Evolutionary conservation across 352 stramenopile species (phyloP).

Genomic region (Globisporangium paroecandrum): DNA sequence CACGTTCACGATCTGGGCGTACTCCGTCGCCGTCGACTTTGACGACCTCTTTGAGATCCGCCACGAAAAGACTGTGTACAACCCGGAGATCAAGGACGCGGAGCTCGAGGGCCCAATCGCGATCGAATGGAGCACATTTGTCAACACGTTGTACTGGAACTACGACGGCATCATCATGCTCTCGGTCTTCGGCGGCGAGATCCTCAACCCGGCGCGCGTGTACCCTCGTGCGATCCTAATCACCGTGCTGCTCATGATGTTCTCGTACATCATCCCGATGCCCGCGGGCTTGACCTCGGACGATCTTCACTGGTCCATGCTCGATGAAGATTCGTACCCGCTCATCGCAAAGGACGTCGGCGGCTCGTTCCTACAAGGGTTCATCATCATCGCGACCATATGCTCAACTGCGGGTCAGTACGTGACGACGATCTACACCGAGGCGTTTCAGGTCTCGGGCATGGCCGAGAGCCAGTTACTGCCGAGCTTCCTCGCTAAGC

Average conservation of each 20-base stretch:
- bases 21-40: conserved; percentile 22
- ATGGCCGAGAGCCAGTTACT: conserved; percentile 79
- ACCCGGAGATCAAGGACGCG: conserved; percentile 16
- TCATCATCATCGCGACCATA: conserved; percentile 74
- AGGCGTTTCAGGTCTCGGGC: conserved; percentile 76
- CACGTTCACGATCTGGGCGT: conserved; percentile 47
- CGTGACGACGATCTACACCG: conserved; percentile 75
- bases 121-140: conserved; percentile 75
- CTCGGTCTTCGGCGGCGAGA: conserved; percentile 89
- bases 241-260: conserved; percentile 64
- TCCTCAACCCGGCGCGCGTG: conserved; percentile 74
- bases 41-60: conserved; percentile 46
- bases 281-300: conserved; percentile 38
- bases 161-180: conserved; percentile 92
- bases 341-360: conserved; percentile 64
- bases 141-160: conserved; percentile 97
- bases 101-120: conserved; percentile 27
- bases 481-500: conserved; percentile 67
- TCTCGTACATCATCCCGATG: conserved; percentile 89
- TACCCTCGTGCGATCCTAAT: conserved; percentile 87
- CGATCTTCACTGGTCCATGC: conserved; percentile 29
- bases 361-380: conserved; percentile 65
- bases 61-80: conserved; percentile 21
- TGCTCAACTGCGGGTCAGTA: conserved; percentile 85
- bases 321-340: conserved; percentile 79